Base-by-base conservation (phyloP, 352 stramenopile genomes). In the Pelagophyceae sp. region DNA sequence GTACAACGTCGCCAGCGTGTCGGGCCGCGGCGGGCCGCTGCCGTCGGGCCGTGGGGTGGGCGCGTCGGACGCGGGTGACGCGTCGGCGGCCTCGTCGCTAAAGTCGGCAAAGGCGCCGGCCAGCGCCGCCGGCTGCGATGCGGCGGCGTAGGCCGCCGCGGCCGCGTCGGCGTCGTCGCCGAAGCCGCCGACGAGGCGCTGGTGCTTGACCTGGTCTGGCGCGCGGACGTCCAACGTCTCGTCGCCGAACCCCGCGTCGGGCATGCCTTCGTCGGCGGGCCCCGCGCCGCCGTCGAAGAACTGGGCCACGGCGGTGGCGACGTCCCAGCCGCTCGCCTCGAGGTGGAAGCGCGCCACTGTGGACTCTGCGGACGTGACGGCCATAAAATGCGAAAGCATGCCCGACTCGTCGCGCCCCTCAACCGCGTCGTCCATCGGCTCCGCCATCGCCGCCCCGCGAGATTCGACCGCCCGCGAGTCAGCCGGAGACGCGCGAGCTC, bases 1-100 rank as follows among this genome's bases (percentile, higher is more conserved):
- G 80, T 90, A 91, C 82, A 91, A 87, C 45, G 86, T 80, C 0
- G 80, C 81, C 11, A 91, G 72, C 17, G 67, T 72, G 0, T 79
- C 50, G 74, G 83, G 70, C 69, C 17, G 6, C 31, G 5, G 38
- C 45, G 35, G 37, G 64, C 2, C 50, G 31, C 40, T 35, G 60
- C 29, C 72, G 23, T 78, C 76, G 58, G 40, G 31, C 11, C 23
- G 25, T 27, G 35, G 58, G 71, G n/a, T 37, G 38, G 38, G 25
- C 50, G 17, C 15, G 32, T 38, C 54, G 6, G 33, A 38, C 15
- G 63, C 3, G 32, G n/a, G 23, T 32, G 45, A 38, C n/a, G 25
- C 29, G 32, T 64, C 77, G 17, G 61, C 80, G 38, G 78, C n/a
- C n/a, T 80, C 77, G 20, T 77, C 63, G 32, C 82, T 77, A 31